Conservation (phyloP, 192 early-diverging fungal species). For the Phlyctochytrium arcticum region DNA sequence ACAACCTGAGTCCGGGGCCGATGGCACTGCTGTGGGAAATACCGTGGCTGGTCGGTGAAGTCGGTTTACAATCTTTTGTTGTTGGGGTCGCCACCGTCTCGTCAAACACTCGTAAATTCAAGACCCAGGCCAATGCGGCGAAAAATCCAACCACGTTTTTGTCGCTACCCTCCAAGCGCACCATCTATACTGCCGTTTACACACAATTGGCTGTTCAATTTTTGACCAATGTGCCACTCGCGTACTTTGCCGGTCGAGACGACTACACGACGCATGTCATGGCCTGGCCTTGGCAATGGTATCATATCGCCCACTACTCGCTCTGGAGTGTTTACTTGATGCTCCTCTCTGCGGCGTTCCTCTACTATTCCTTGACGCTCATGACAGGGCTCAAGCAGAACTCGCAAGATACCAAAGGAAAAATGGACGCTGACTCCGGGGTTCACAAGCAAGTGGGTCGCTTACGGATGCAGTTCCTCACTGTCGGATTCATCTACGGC, state of each 20-base stretch:
- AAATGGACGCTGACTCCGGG: not conserved
- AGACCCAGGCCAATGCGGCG: not conserved
- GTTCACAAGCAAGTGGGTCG: not conserved
- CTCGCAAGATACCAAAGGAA: not conserved
- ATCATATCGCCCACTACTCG: not conserved
- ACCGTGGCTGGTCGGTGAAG: not conserved
- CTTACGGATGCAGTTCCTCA: not conserved
- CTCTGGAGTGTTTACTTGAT: not conserved
- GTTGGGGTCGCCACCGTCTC: not conserved
- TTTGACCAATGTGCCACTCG: not conserved
- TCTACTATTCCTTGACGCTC: not conserved
- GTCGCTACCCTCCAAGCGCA: no score
- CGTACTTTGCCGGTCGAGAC: not conserved
- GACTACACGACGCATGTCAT: not conserved
- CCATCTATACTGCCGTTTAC: not conserved
- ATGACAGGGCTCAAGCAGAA: not conserved
- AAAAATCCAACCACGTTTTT: not conserved
- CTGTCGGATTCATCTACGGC: not conserved
- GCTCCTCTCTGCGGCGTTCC: not conserved
- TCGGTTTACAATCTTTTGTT: not conserved
- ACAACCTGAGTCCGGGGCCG: not conserved
- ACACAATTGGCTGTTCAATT: not conserved
- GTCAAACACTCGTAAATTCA: not conserved
- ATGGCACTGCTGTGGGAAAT: not conserved
- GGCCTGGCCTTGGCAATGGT: not conserved